Percentiles rank a stretch among this genome's conserved stretches.
Conservation (phyloP, 2,329 filamentous ascomycete genomes). For the Neurospora sp. region DNA sequence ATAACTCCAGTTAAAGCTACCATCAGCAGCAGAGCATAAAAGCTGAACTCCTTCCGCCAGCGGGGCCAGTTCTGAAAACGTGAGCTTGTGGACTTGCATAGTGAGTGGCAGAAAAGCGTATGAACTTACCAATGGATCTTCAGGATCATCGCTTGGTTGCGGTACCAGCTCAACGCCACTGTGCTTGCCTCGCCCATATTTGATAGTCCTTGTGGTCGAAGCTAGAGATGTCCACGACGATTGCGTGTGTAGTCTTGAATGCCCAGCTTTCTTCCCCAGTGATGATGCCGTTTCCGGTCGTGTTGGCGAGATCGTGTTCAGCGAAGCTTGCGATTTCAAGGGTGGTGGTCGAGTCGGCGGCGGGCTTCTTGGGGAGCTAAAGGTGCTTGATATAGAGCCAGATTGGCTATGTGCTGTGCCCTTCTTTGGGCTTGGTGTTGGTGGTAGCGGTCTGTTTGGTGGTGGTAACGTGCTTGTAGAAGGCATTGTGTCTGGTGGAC, state of each 20-base stretch:
- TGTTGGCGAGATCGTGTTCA: constrained; percentile 18
- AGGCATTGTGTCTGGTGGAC: not conserved
- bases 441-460: constrained; percentile 16
- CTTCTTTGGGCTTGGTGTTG: constrained; percentile 9
- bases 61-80: constrained; percentile 41
- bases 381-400: constrained; percentile 4
- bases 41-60: constrained; percentile 43
- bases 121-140: constrained; percentile 41
- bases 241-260: constrained; percentile 25
- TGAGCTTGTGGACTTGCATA: not conserved
- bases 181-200: constrained; percentile 36
- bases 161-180: constrained; percentile 38
- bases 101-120: not conserved
- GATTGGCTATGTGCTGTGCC: not conserved
- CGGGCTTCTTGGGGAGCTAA: constrained; percentile 7
- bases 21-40: constrained; percentile 35
- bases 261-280: constrained; percentile 11
- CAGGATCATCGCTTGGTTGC: constrained; percentile 43
- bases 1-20: constrained; percentile 37
- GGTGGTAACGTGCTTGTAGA: constrained; percentile 9
- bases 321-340: constrained; percentile 10
- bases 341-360: constrained; percentile 10
- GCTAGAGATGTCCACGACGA: constrained; percentile 26
- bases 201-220: constrained; percentile 28
- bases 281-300: constrained; percentile 15